Percentiles rank a stretch among this genome's conserved stretches.
Conservation (phyloP, 2,329 filamentous ascomycete genomes). For the Huntiella moniliformis region DNA sequence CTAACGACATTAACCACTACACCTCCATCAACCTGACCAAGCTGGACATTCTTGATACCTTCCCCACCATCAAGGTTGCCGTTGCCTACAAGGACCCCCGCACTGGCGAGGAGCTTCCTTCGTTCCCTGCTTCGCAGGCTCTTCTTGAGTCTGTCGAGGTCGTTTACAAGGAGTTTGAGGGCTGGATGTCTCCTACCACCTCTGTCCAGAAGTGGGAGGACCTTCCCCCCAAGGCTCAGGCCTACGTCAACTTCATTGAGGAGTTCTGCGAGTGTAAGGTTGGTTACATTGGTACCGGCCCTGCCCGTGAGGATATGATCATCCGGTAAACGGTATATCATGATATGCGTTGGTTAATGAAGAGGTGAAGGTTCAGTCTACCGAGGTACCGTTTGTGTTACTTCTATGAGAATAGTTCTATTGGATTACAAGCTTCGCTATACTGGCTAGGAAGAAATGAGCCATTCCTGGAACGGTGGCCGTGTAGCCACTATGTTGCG, state of each 20-base stretch:
- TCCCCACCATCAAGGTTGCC: conserved; percentile 51
- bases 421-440: background rate
- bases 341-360: background rate
- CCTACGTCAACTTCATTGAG: conserved; percentile 51
- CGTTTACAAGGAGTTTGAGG: conserved; percentile 47
- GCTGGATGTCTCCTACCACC: conserved; percentile 49
- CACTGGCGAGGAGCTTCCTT: conserved; percentile 30
- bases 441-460: conserved; percentile 11
- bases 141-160: conserved; percentile 41
- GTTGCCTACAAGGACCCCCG: conserved; percentile 41
- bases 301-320: conserved; percentile 46
- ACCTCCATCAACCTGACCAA: conserved; percentile 32
- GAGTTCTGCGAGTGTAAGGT: conserved; percentile 40
- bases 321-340: conserved; percentile 14
- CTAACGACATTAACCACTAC: conserved; percentile 33
- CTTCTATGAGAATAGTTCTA: background rate
- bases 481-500: conserved; percentile 6
- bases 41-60: conserved; percentile 49
- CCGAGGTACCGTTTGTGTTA: background rate
- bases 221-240: conserved; percentile 42
- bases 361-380: background rate
- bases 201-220: conserved; percentile 40
- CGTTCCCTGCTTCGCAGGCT: conserved; percentile 45
- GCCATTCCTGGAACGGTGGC: conserved; percentile 12
- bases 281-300: conserved; percentile 45